Conservation (phyloP, 345 rosid species). For the Aegle marmelos region DNA sequence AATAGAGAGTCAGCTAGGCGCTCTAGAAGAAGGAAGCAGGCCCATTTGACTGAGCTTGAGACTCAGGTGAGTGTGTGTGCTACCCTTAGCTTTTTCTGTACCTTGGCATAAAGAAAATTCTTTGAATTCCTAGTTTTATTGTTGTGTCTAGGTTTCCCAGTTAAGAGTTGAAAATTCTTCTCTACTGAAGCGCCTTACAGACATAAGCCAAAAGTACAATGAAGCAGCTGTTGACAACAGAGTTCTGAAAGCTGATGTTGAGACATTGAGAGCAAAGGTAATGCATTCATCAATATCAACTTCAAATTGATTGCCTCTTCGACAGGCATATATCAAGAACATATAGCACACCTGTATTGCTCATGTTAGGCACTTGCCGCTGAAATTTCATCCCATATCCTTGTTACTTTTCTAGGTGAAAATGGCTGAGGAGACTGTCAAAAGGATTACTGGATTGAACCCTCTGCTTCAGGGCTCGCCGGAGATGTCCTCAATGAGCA, state of each 20-base stretch:
- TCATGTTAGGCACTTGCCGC: conserved; percentile 30
- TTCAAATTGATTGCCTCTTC: not conserved
- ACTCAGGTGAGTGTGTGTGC: conserved; percentile 53
- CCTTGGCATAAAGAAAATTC: not conserved
- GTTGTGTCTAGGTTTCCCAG: conserved; percentile 65
- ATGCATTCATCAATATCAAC: conserved; percentile 1
- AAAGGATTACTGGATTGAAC: conserved; percentile 72
- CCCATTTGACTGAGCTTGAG: conserved; percentile 87
- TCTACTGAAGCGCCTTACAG: conserved; percentile 62
- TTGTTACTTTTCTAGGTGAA: conserved; percentile 55
- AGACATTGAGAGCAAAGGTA: conserved; percentile 92
- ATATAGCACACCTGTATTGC: not conserved
- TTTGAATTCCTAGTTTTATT: not conserved
- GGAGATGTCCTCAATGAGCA: conserved; percentile 39
- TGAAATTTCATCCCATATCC: conserved; percentile 25
- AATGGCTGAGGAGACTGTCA: conserved; percentile 93
- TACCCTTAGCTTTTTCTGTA: not conserved
- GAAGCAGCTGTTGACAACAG: conserved; percentile 83
- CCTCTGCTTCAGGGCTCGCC: conserved; percentile 55
- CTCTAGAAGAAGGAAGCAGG: conserved; percentile 92
- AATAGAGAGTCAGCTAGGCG: conserved; percentile 97
- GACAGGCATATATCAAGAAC: not conserved
- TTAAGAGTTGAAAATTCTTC: conserved; percentile 73
- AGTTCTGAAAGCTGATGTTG: conserved; percentile 88
- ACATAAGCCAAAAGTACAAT: conserved; percentile 70